Percentiles rank a stretch among this genome's conserved stretches.
These are phyloP conservation scores for Lunasporangiospora selenospora DNA, from an alignment of 192 early-diverging fungal species.

Conservation along the genomic window DNA sequence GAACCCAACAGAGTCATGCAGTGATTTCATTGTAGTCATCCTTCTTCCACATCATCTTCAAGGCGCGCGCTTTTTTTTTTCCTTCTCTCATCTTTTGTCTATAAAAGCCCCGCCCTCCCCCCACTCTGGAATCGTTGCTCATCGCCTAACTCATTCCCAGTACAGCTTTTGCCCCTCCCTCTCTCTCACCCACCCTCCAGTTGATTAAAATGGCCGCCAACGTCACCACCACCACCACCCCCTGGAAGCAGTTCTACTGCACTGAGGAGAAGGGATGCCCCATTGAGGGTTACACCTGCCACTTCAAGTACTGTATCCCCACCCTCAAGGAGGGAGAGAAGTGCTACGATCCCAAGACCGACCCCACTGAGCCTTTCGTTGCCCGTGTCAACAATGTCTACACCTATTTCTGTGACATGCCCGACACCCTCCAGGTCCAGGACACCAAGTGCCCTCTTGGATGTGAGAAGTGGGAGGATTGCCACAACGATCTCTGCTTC, in stretches of 20 bases:
- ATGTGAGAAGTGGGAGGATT: constrained; percentile 48
- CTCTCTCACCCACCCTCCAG: neutral
- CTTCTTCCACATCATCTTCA: too few species aligned
- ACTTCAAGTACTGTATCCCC: constrained; percentile 39
- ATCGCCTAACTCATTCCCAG: too few species aligned
- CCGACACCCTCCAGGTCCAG: constrained; percentile 9
- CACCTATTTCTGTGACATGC: constrained; percentile 37
- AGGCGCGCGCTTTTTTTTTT: too few species aligned
- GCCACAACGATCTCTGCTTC: constrained; percentile 36
- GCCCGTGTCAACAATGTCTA: constrained; percentile 47
- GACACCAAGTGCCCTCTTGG: constrained; percentile 31
- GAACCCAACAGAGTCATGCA: too few species aligned
- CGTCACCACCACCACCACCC: constrained; percentile 7
- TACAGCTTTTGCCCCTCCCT: neutral
- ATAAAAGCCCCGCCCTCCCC: too few species aligned
- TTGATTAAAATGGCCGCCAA: constrained; percentile 3
- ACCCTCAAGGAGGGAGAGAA: constrained; percentile 10
- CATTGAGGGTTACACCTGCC: constrained; percentile 9
- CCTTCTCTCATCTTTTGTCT: too few species aligned
- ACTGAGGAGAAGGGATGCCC: constrained; percentile 8
- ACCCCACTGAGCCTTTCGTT: constrained; percentile 27
- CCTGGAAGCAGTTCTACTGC: constrained; percentile 39
- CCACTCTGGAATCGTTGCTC: too few species aligned
- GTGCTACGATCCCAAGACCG: constrained; percentile 26
- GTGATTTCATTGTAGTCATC: too few species aligned